Percentiles rank a stretch among this genome's conserved stretches.
Conservation (phyloP, 331 rosid genomes). For the Quercus tomentella region DNA sequence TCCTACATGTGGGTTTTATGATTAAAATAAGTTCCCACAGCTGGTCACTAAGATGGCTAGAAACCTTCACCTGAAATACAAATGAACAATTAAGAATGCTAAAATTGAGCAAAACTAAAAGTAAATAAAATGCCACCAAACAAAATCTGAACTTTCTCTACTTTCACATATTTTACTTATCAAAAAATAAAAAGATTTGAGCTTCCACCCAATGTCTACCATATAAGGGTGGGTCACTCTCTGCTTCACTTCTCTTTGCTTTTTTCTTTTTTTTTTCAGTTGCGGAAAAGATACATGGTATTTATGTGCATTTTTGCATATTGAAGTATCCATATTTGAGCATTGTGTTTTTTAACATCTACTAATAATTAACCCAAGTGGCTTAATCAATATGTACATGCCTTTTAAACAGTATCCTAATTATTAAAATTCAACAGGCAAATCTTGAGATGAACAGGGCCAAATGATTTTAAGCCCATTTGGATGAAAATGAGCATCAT, state of each 20-base stretch:
- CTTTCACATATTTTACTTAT: no score
- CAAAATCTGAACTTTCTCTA: background rate
- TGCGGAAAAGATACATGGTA: no score
- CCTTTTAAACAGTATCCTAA: background rate
- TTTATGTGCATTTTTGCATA: background rate
- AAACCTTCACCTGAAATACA: background rate
- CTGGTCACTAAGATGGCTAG: background rate
- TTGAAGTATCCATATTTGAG: background rate
- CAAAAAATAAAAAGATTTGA: no score
- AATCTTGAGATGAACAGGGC: background rate
- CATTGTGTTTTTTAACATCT: background rate
- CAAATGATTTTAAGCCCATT: background rate
- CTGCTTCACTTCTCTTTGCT: background rate
- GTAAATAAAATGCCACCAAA: background rate
- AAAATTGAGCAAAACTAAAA: background rate
- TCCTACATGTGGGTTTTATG: no score
- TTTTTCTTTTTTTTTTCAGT: no score
- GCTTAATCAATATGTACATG: background rate
- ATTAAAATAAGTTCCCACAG: background rate
- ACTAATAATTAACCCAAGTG: background rate
- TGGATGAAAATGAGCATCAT: conserved; percentile 1
- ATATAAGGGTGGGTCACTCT: background rate
- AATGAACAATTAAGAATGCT: background rate
- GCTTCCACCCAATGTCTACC: background rate
- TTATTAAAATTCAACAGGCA: background rate